Evolutionary conservation across 768 basidiomycete species (phyloP), one percentile per base, ranked within the genome.

Genomic region (Sutorius australiensis): DNA sequence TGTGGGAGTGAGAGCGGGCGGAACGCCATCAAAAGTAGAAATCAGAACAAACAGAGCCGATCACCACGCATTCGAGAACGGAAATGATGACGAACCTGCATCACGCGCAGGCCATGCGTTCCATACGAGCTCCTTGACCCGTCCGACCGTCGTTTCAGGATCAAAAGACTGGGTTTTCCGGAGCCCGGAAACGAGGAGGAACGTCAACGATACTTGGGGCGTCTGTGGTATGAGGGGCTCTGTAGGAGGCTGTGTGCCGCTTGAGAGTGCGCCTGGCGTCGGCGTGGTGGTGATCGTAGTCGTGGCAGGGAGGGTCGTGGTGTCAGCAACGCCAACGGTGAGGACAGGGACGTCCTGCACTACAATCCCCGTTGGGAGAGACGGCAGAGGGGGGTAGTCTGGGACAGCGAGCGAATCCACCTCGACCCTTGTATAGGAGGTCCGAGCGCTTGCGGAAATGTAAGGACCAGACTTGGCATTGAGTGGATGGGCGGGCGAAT

Each of bases 51-150:
- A 44, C 19, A 46, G 7, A n/a, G 34, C 51, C 36, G 59, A 62
- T 59, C 56, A 62, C 10, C 51, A 48, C 45, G 53, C 38, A 46
- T 41, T 42, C 13, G 30, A 24, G 8, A 42, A 46, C 50, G 48
- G 53, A 59, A 47, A 59, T 51, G 41, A 54, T 12, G 43, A 52
- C 57, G 62, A 56, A 84, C 88, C 87, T 61, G 74, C 58, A 51
- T 60, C 64, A 44, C 64, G 62, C 46, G 48, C 71, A 28, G 87
- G 87, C 89, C 89, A 92, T 32, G 82, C 79, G 70, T 84, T 88
- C 89, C 89, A 91, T 34, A 85, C 80, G 43, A 92, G 78, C 71
- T 92, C 89, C 69, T 91, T 91, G 28, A 89, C 84, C 59, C 89
- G 76, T 16, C 86, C 87, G 31, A 91, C 73, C 0, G 87, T 86